Conservation (phyloP, 2,329 filamentous ascomycete genomes). For the Penicillium sp. region DNA sequence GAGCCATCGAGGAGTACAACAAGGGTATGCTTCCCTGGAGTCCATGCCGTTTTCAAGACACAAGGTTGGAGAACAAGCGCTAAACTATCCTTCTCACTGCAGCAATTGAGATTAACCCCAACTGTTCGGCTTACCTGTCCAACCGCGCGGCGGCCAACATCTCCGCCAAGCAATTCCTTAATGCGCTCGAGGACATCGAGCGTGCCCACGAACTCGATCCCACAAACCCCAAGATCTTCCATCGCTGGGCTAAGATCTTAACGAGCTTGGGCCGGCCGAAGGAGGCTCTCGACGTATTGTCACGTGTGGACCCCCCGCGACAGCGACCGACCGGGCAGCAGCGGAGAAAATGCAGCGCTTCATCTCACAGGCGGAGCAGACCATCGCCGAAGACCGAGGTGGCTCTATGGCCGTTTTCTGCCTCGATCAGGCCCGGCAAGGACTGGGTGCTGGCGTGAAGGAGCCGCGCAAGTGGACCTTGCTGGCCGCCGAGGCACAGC, state of each 20-base stretch:
- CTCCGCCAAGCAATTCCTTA: slow-evolving; percentile 73
- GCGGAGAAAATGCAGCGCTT: slow-evolving; percentile 83
- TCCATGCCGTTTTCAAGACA: neutral
- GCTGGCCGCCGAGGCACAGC: slow-evolving; percentile 84
- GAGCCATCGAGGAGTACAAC: slow-evolving; percentile 88
- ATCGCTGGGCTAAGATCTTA: slow-evolving; percentile 85
- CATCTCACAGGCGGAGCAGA: slow-evolving; percentile 74
- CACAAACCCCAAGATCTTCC: slow-evolving; percentile 79
- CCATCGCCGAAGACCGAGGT: slow-evolving; percentile 69
- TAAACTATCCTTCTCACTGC: slow-evolving; percentile 17
- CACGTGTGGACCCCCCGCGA: slow-evolving; percentile 76
- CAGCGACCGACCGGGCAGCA: slow-evolving; percentile 79
- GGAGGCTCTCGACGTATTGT: slow-evolving; percentile 80
- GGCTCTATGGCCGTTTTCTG: slow-evolving; percentile 92
- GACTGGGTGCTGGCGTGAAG: slow-evolving; percentile 69
- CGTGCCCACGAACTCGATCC: slow-evolving; percentile 80
- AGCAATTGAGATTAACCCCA: slow-evolving; percentile 86
- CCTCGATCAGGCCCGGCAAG: slow-evolving; percentile 82
- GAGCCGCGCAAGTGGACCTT: slow-evolving; percentile 92
- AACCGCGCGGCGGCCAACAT: slow-evolving; percentile 96
- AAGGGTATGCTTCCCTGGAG: slow-evolving; percentile 65
- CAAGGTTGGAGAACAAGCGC: neutral
- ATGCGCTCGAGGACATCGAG: slow-evolving; percentile 83
- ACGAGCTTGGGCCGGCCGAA: slow-evolving; percentile 81
- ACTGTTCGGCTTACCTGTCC: slow-evolving; percentile 84